Evolutionary conservation across 2,329 filamentous ascomycete genomes (phyloP).

Genomic region (Beauveria caledonica): DNA sequence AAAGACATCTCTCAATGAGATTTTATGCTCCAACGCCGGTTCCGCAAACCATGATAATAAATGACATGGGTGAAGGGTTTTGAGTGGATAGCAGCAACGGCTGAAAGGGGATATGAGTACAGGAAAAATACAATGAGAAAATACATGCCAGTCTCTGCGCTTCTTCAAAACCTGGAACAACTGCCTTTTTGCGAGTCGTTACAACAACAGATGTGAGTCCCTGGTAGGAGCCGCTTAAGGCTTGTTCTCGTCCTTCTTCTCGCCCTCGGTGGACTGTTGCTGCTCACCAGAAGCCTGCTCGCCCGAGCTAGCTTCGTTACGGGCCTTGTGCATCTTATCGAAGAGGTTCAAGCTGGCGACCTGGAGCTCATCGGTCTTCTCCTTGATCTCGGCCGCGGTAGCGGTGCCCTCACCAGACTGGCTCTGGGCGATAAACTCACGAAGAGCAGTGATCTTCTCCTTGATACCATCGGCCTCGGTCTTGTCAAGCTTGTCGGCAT

Average conservation of each 20-base stretch:
- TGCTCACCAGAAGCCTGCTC: conserved; percentile 39
- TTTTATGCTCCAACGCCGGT: conserved; percentile 47
- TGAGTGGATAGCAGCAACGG: conserved; percentile 27
- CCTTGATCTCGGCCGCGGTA: conserved; percentile 90
- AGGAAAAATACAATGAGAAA: conserved; percentile 36
- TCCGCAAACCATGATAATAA: conserved; percentile 39
- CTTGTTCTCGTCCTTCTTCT: conserved; percentile 72
- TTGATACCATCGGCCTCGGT: conserved; percentile 84
- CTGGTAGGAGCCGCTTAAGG: conserved; percentile 37
- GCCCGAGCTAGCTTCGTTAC: conserved; percentile 53
- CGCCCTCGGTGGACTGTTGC: conserved; percentile 51
- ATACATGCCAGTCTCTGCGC: conserved; percentile 26
- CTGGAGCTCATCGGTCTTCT: conserved; percentile 97
- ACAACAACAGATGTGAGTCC: conserved; percentile 20
- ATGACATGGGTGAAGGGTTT: conserved; percentile 35
- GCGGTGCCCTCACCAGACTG: conserved; percentile 82
- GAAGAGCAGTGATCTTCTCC: conserved; percentile 82
- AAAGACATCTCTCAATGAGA: conserved; percentile 31
- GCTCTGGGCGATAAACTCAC: conserved; percentile 88
- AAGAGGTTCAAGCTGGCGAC: conserved; percentile 92
- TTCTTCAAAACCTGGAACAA: conserved; percentile 22
- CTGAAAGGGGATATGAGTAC: conserved; percentile 40
- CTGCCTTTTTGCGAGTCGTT: conserved; percentile 11
- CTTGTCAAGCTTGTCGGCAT: conserved; percentile 94
- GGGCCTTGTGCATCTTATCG: conserved; percentile 99